Evolutionary conservation across 169 alveolate species (phyloP).

Genomic region (Blepharisma undulans): DNA sequence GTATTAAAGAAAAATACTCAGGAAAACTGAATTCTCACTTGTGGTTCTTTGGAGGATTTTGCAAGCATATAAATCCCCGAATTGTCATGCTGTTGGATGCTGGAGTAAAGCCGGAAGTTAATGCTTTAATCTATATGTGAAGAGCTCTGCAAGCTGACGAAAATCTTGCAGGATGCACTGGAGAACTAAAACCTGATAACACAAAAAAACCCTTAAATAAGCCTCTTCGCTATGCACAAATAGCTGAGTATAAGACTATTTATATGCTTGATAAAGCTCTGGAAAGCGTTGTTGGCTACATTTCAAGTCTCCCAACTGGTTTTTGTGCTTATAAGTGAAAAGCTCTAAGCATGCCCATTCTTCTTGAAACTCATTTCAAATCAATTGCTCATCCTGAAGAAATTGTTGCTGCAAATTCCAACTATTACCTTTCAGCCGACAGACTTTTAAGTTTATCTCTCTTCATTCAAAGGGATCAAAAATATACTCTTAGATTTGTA

Average conservation of each 20-base stretch:
- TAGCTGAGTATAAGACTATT: slow-evolving; percentile 33
- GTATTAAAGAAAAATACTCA: neutral
- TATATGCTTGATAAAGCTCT: slow-evolving; percentile 40
- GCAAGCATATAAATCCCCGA: neutral
- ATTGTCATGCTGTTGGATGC: neutral
- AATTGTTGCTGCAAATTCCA: neutral
- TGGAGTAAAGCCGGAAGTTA: neutral
- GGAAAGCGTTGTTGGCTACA: slow-evolving; percentile 32
- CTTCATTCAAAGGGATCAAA: neutral
- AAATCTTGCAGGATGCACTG: neutral
- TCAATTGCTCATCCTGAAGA: neutral
- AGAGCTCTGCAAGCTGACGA: slow-evolving; percentile 1
- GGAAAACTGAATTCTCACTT: slow-evolving; percentile 9
- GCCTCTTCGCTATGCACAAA: neutral
- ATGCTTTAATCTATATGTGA: neutral
- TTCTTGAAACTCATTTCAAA: neutral
- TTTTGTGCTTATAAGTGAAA: slow-evolving; percentile 45
- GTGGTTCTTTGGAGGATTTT: slow-evolving; percentile 29
- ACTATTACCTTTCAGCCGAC: neutral
- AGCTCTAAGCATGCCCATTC: neutral
- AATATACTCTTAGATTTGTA: neutral
- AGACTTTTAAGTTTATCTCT: neutral
- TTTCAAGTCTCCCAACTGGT: slow-evolving; percentile 31
- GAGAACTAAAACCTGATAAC: neutral
- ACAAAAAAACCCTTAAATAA: neutral